phyloP scores from a whole-genome alignment of 805 yeast species.

The Metschnikowia henanensis region DNA sequence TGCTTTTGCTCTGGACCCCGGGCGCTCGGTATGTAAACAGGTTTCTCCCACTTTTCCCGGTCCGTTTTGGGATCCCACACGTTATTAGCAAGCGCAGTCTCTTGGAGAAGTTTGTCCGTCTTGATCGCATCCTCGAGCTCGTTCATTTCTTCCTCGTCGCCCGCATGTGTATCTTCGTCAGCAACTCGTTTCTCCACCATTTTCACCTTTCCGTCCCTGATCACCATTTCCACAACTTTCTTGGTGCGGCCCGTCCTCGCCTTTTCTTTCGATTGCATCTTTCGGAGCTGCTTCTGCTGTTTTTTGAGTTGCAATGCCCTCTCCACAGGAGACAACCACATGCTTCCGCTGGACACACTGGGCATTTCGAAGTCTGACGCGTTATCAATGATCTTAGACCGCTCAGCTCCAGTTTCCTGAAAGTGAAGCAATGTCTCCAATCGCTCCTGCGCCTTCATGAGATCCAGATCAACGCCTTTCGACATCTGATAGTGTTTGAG shows the following conservation, averaged over 20 bases:
- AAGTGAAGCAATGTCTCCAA: slow-evolving; percentile 72
- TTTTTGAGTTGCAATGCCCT: slow-evolving; percentile 83
- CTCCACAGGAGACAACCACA: slow-evolving; percentile 88
- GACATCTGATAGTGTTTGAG: slow-evolving; percentile 43
- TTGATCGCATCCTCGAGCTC: slow-evolving; percentile 35
- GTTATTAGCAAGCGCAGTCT: slow-evolving; percentile 32
- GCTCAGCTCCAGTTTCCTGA: slow-evolving; percentile 83
- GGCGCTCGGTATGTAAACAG: slow-evolving; percentile 34
- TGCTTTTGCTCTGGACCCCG: not conserved
- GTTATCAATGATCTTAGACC: slow-evolving; percentile 91
- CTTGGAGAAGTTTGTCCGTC: slow-evolving; percentile 25
- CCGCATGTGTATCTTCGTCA: slow-evolving; percentile 27
- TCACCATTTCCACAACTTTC: slow-evolving; percentile 72
- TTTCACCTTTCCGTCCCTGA: slow-evolving; percentile 77
- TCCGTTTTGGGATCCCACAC: slow-evolving; percentile 66
- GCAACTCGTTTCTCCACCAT: slow-evolving; percentile 47
- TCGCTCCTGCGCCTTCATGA: slow-evolving; percentile 68
- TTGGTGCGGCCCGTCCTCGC: slow-evolving; percentile 67
- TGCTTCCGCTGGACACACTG: slow-evolving; percentile 43
- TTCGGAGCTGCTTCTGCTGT: slow-evolving; percentile 75
- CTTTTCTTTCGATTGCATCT: slow-evolving; percentile 56
- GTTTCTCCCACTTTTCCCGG: slow-evolving; percentile 53
- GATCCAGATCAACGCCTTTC: slow-evolving; percentile 52
- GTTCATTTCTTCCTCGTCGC: slow-evolving; percentile 33
- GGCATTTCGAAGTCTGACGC: slow-evolving; percentile 85